phyloP scores from a whole-genome alignment of 129 eudicot species.

The Glebionis coronaria region DNA sequence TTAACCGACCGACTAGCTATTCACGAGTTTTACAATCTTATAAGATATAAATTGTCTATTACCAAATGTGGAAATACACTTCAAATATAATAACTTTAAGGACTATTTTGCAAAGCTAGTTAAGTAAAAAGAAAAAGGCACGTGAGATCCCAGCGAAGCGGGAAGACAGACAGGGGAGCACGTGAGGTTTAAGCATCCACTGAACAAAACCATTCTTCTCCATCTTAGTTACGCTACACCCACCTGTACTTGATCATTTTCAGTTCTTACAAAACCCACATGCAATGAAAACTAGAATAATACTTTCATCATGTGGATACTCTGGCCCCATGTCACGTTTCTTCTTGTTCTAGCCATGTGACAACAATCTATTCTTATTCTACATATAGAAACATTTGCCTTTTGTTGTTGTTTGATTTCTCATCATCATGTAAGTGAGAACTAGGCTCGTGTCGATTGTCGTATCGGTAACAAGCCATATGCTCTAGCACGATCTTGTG shows the following conservation, averaged over 20 bases:
- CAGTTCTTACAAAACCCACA: slow-evolving; percentile 29
- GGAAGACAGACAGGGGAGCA: slow-evolving; percentile 26
- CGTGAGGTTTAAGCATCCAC: slow-evolving; percentile 42
- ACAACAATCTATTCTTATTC: slow-evolving; percentile 14
- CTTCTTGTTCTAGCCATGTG: slow-evolving; percentile 41
- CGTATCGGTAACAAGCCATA: too few relatives aligned
- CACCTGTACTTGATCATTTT: slow-evolving; percentile 33
- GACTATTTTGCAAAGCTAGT: too few relatives aligned
- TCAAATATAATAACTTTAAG: too few relatives aligned
- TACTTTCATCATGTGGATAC: slow-evolving; percentile 60
- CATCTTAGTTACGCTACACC: slow-evolving; percentile 24
- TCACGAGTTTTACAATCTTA: too few relatives aligned
- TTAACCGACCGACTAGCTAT: too few relatives aligned
- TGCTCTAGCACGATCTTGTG: too few relatives aligned
- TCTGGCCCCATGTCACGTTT: slow-evolving; percentile 51
- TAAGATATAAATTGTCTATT: too few relatives aligned
- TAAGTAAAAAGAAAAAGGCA: slow-evolving; percentile 8
- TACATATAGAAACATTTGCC: neutral
- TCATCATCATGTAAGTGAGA: neutral
- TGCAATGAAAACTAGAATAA: slow-evolving; percentile 26
- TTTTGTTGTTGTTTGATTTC: neutral
- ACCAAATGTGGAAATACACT: too few relatives aligned
- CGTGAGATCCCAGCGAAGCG: slow-evolving; percentile 41
- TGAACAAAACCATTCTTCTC: too few relatives aligned
- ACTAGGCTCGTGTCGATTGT: neutral